Base-by-base conservation (phyloP, 2,329 filamentous ascomycete genomes). In the Cercospora zeae-maydis region DNA sequence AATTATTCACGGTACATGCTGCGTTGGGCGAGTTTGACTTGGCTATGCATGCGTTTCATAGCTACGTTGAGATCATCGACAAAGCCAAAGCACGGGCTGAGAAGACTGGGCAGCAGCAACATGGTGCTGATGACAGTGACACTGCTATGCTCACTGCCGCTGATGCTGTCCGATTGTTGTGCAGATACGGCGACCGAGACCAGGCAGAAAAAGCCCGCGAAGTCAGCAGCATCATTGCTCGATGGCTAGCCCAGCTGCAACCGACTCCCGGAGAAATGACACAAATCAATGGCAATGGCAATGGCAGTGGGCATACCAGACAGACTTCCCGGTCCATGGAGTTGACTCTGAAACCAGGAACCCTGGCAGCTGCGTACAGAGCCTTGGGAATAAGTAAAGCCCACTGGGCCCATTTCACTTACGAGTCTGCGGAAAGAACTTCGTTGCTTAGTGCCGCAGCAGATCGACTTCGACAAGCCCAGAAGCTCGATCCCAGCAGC, bases 11-110 rank as follows among this genome's bases (percentile, higher is more conserved):
- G 10, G 89, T 96, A 1, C 95, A 99, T 75, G 82, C 93, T 16
- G 86, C 92, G 2, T 82, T 97, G 16, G 92, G 92, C 8, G 93
- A 99, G 70, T 98, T 97, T 68, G 91, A 96, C 61, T 80, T 98
- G 54, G 93, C 93, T 1, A 88, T 96, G 75, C 92, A 92, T 73
- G 91, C 95, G 0, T 91, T 97, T 66, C 90, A 96, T 74, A 93
- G 93, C 0, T 99, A 98, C 75, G 81, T 96, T 37, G 91, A 96
- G 59, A 90, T 99, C 67, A 86, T 96, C 60, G 89, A 88, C 65
- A 90, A 90, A 73, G 92, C 89, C 61, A 96, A 93, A 77, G 90
- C 91, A 19, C 85, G 93, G 42, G 87, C 92, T 2, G 87, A 91
- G 70, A 96, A 96, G 77, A 80, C 80, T 24, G 83, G 91, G 2